Conservation (phyloP, 805 yeast genomes). For the Suhomyces sp. region DNA sequence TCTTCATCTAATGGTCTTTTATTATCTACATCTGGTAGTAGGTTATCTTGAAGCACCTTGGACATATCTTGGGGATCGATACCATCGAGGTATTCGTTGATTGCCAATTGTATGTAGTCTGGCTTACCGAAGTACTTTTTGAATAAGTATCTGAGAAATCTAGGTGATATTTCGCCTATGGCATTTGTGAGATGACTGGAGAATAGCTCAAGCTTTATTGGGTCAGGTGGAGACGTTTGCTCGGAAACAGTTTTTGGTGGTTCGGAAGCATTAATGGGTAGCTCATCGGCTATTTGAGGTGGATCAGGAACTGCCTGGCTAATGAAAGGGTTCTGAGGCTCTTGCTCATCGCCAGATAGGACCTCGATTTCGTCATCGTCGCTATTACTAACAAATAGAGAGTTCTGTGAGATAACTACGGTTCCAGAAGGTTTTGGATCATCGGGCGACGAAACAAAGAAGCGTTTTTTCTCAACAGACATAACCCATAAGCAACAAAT, state of each 20-base stretch:
- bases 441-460: background rate
- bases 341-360: background rate
- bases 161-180: constrained; percentile 13
- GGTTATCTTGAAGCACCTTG: background rate
- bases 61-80: constrained; percentile 5
- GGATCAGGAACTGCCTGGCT: background rate
- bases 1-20: constrained; percentile 5
- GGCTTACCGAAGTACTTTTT: constrained; percentile 12
- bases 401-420: background rate
- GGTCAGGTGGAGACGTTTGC: background rate
- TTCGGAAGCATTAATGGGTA: background rate
- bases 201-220: constrained; percentile 9
- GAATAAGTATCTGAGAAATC: constrained; percentile 10
- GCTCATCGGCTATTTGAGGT: background rate
- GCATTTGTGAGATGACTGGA: constrained; percentile 12
- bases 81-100: constrained; percentile 10
- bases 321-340: background rate
- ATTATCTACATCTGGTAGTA: background rate
- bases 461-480: constrained; percentile 3
- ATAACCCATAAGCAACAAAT: background rate
- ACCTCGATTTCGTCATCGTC: constrained; percentile 3
- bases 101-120: constrained; percentile 9
- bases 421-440: background rate
- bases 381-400: constrained; percentile 5
- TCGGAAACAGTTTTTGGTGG: background rate